phyloP scores from a whole-genome alignment of 192 early-diverging fungal species.

The Entophlyctis helioformis region DNA sequence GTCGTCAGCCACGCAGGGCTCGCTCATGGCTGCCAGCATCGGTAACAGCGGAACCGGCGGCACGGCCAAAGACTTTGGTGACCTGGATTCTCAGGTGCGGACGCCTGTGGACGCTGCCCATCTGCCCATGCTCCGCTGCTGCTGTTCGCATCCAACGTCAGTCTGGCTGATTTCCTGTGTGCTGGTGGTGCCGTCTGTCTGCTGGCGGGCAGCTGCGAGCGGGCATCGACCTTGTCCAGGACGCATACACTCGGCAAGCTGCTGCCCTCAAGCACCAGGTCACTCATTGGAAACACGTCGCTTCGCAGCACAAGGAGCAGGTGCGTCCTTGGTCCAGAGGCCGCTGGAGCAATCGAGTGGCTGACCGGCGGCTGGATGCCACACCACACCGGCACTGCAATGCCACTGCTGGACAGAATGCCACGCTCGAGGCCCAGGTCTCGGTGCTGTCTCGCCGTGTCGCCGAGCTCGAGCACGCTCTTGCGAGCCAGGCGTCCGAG shows the following conservation, averaged over 20 bases:
- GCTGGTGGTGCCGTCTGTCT: too few relatives aligned
- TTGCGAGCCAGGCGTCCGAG: slow-evolving; percentile 10
- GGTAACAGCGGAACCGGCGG: too few relatives aligned
- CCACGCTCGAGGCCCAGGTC: slow-evolving; percentile 9
- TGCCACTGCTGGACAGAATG: slow-evolving; percentile 11
- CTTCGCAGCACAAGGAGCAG: slow-evolving; percentile 6
- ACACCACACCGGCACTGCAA: background rate
- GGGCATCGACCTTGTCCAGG: slow-evolving; percentile 14
- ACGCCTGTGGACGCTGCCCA: too few relatives aligned
- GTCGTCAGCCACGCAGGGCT: too few relatives aligned
- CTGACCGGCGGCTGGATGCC: background rate
- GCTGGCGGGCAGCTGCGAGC: slow-evolving; percentile 17
- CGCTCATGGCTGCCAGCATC: too few relatives aligned
- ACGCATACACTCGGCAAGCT: slow-evolving; percentile 13
- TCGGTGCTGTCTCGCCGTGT: slow-evolving; percentile 1
- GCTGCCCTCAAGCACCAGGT: slow-evolving; percentile 10
- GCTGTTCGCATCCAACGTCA: too few relatives aligned
- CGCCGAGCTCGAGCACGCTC: slow-evolving; percentile 13
- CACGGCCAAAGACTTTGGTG: too few relatives aligned
- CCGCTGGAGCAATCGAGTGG: too few relatives aligned
- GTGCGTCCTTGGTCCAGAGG: background rate
- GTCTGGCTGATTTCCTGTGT: too few relatives aligned
- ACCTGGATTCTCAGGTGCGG: too few relatives aligned
- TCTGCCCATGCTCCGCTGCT: too few relatives aligned
- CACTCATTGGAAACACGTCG: slow-evolving; percentile 10